A percentile compares a stretch with the other conserved stretches of the same genome.
Evolutionary conservation across 108 stramenopile genomes (phyloP).

Genomic region (Pseudonitzschia multistriata): DNA sequence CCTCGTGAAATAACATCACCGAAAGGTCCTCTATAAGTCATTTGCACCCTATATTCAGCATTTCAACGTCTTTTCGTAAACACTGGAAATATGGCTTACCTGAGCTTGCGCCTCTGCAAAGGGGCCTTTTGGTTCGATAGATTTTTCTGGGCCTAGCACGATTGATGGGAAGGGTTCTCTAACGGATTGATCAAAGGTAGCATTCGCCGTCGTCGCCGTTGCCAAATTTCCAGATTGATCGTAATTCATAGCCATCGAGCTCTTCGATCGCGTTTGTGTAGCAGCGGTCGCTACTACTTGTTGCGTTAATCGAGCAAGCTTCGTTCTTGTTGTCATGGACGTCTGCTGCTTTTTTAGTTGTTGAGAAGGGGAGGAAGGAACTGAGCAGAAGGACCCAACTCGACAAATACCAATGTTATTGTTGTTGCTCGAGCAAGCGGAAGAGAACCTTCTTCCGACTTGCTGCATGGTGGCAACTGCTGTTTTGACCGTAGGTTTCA

Average conservation of each 20-base stretch:
- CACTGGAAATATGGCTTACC: too few species aligned
- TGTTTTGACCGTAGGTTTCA: neutral
- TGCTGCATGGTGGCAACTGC: neutral
- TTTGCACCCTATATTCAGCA: neutral
- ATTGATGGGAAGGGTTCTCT: constrained; percentile 66
- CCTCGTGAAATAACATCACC: too few species aligned
- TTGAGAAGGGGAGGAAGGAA: neutral
- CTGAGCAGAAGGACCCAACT: neutral
- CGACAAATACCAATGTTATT: neutral
- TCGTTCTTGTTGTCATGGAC: neutral
- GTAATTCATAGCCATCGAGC: neutral
- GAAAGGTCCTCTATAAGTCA: too few species aligned
- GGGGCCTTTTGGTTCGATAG: constrained; percentile 61
- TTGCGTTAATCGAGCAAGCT: neutral
- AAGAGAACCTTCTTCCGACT: constrained; percentile 7
- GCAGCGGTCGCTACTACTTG: neutral
- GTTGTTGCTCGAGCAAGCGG: neutral
- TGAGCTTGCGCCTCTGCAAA: constrained; percentile 87
- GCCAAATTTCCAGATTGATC: neutral
- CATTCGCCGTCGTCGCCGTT: constrained; percentile 18
- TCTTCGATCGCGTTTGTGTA: constrained; percentile 9
- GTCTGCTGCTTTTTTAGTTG: neutral
- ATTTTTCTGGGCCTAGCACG: constrained; percentile 55
- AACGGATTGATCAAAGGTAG: constrained; percentile 45
- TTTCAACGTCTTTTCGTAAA: too few species aligned